These are phyloP conservation scores for Clarireedia monteithiana DNA, from an alignment of 2,329 filamentous ascomycete species.

Conservation along the genomic window DNA sequence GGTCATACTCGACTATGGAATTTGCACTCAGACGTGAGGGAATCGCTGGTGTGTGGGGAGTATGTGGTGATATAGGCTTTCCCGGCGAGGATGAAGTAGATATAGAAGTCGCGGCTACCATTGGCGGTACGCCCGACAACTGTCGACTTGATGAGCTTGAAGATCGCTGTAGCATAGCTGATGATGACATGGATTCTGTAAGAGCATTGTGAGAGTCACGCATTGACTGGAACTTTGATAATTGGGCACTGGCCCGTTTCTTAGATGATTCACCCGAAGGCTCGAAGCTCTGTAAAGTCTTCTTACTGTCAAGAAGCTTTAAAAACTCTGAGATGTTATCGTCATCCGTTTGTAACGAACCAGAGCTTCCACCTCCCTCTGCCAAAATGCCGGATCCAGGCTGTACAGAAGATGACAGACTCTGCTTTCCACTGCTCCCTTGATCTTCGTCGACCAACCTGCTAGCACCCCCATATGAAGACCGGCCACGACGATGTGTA, in stretches of 20 bases:
- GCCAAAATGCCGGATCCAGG: slow-evolving; percentile 75
- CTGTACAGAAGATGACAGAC: slow-evolving; percentile 60
- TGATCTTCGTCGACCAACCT: slow-evolving; percentile 62
- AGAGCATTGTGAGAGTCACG: slow-evolving; percentile 80
- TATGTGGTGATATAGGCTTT: slow-evolving; percentile 83
- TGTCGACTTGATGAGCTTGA: slow-evolving; percentile 64
- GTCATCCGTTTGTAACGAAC: slow-evolving; percentile 68
- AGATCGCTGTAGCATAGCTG: slow-evolving; percentile 74
- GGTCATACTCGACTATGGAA: slow-evolving; percentile 65
- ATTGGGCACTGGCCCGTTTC: slow-evolving; percentile 68
- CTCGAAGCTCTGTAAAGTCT: slow-evolving; percentile 76
- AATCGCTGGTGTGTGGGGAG: slow-evolving; percentile 86
- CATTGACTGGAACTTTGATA: slow-evolving; percentile 83
- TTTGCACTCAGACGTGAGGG: slow-evolving; percentile 90
- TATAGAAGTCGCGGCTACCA: slow-evolving; percentile 63
- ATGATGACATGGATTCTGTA: slow-evolving; percentile 90
- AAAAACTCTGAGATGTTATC: slow-evolving; percentile 92
- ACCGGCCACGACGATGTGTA: slow-evolving; percentile 70
- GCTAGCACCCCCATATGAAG: slow-evolving; percentile 68
- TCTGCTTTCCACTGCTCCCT: slow-evolving; percentile 72
- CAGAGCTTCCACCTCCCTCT: slow-evolving; percentile 58
- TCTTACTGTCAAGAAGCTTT: slow-evolving; percentile 79
- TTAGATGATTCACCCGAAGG: slow-evolving; percentile 59
- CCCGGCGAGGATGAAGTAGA: slow-evolving; percentile 85
- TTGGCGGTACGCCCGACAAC: slow-evolving; percentile 53